These are phyloP conservation scores for Helotiales sp. DNA, from an alignment of 2,329 filamentous ascomycete species.

Conservation along the genomic window DNA sequence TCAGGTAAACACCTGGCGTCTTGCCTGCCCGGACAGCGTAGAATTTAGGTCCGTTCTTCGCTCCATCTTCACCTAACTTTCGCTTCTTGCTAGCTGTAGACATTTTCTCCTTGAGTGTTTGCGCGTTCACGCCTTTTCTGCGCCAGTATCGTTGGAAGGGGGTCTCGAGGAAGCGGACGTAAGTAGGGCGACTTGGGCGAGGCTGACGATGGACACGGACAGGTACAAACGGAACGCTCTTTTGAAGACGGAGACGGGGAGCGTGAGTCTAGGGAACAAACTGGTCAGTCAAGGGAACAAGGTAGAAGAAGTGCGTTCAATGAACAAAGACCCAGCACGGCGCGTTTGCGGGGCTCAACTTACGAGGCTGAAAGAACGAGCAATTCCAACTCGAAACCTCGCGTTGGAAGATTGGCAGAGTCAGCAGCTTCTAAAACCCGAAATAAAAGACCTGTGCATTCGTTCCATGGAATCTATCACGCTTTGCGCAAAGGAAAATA, in stretches of 20 bases:
- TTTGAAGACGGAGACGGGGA: neutral
- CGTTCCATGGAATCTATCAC: neutral
- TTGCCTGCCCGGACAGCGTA: conserved; percentile 62
- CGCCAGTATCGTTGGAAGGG: neutral
- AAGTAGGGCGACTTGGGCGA: neutral
- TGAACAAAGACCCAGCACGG: conserved; percentile 1
- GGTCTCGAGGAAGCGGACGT: neutral
- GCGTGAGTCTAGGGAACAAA: conserved; percentile 11
- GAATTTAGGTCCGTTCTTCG: conserved; percentile 45
- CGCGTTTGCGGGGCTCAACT: conserved; percentile 2
- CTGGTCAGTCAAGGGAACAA: neutral
- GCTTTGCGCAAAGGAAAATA: neutral
- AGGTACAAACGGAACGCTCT: neutral
- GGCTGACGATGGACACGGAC: neutral
- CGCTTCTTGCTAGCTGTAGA: conserved; percentile 28
- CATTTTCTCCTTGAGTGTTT: neutral
- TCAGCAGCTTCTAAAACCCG: neutral
- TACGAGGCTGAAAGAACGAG: conserved; percentile 15
- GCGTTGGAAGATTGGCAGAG: neutral
- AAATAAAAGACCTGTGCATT: neutral
- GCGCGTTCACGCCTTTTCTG: neutral
- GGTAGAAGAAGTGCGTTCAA: neutral
- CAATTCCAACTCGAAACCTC: neutral
- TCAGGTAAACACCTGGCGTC: conserved; percentile 60
- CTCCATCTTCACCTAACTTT: conserved; percentile 23